Evolutionary conservation across 2,329 filamentous ascomycete species (phyloP), one percentile per base, ranked within the genome.

Genomic region (Cordyceps javanica): DNA sequence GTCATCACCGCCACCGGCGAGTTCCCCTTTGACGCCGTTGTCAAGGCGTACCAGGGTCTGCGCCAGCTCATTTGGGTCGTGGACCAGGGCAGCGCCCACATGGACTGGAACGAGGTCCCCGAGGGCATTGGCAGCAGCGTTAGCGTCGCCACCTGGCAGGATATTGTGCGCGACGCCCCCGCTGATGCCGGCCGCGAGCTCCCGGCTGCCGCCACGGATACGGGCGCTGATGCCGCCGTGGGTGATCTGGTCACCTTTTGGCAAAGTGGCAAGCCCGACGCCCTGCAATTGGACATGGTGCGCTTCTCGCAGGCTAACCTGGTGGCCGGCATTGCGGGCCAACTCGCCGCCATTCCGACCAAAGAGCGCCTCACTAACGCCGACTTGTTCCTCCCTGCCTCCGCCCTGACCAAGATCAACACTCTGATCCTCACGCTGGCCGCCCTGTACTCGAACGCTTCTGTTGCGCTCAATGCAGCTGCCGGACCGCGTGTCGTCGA

Each of bases 61-160:
- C 86, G 86, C 60, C 85, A 91, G 64, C 80, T 96, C 32, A 82
- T 97, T 64, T 97, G 92, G 90, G 92, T 97, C 13, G 91, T 95
- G 5, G 93, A 97, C 66, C 83, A 91, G 67, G 91, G 91, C 42
- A 97, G 87, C 75, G 84, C 85, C 64, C 93, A 97, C 69, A 88
- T 99, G 81, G 92, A 96, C 72, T 99, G 93, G 92, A 92, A 90
- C 65, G 90, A 93, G 68, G 83, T 92, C 2, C 91, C 92, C 11
- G 82, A 88, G 67, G 88, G 89, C 53, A 86, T 87, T 58, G 87
- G 87, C 16, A 83, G 87, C 58, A 85, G 81, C 61, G 79, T 96
- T 60, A 89, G 89, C 57, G 89, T 97, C 16, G 83, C 86, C n/a
- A 94, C 93, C 14, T 99, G 93, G 92, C 90, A 96, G 67, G 90